Conservation (phyloP, 2,329 filamentous ascomycete genomes). For the Phaeosphaeria sp. region DNA sequence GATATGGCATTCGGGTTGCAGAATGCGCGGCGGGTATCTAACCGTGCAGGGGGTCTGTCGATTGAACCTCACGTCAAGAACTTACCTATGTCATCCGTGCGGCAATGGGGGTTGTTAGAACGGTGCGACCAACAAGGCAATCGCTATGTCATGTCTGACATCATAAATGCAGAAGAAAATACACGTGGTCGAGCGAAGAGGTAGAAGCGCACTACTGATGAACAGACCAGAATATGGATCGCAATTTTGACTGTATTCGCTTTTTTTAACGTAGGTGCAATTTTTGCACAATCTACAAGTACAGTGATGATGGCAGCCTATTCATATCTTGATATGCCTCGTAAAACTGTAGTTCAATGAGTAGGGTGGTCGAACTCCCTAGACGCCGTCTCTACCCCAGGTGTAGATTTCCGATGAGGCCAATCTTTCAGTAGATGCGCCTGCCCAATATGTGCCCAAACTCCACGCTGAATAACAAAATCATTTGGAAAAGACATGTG, state of each 20-base stretch:
- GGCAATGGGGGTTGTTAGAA: not conserved
- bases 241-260: not conserved
- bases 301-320: too few relatives aligned
- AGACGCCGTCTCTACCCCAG: slow-evolving; percentile 13
- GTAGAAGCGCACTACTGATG: not conserved
- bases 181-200: not conserved
- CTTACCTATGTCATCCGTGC: not conserved
- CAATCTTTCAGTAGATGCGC: slow-evolving; percentile 22
- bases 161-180: not conserved
- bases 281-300: not conserved
- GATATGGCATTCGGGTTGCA: not conserved
- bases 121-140: not conserved
- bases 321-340: not conserved
- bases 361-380: slow-evolving; percentile 5
- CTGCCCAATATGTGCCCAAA: slow-evolving; percentile 24
- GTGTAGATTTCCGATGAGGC: slow-evolving; percentile 13
- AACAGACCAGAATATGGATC: not conserved
- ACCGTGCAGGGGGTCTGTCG: not conserved
- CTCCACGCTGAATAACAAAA: slow-evolving; percentile 31
- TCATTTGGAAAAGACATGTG: not conserved
- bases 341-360: not conserved
- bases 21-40: not conserved
- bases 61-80: not conserved
- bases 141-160: not conserved
- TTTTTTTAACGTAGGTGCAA: not conserved